Conservation (phyloP, 305 asterid genomes). For the Caryopteris hybrid region DNA sequence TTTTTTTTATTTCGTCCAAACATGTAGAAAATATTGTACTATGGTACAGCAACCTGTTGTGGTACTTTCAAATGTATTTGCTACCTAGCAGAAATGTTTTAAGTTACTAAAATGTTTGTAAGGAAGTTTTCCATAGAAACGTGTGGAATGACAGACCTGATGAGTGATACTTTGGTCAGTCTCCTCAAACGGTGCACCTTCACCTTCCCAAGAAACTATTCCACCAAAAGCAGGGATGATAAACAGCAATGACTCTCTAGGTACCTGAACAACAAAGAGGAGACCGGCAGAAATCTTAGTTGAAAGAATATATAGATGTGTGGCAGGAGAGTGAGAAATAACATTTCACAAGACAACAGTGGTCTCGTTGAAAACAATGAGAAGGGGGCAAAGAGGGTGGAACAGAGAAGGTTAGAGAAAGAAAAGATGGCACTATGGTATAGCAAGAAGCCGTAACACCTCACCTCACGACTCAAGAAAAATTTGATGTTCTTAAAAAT, state of each 20-base stretch:
- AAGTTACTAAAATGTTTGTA: neutral
- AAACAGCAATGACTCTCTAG: constrained; percentile 86
- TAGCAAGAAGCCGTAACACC: constrained; percentile 8
- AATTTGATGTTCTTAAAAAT: constrained; percentile 71
- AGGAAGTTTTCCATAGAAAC: neutral
- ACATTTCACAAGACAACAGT: neutral
- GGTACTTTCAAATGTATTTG: neutral
- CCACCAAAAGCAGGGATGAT: constrained; percentile 96
- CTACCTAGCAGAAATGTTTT: neutral
- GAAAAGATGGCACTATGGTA: neutral
- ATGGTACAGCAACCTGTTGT: neutral
- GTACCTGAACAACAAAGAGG: constrained; percentile 54
- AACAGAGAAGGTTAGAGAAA: neutral
- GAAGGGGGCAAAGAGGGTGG: neutral
- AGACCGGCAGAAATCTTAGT: neutral
- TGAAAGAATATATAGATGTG: neutral
- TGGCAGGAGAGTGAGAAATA: neutral
- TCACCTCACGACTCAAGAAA: constrained; percentile 92
- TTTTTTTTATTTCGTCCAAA: too few species aligned
- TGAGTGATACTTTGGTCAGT: constrained; percentile 81
- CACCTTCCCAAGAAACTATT: constrained; percentile 96
- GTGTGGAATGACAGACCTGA: constrained; percentile 51
- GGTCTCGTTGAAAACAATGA: neutral
- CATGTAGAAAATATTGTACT: too few species aligned
- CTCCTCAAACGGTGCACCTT: constrained; percentile 85